phyloP scores from a whole-genome alignment of 345 rosid species.

The Heritiera fomes region DNA sequence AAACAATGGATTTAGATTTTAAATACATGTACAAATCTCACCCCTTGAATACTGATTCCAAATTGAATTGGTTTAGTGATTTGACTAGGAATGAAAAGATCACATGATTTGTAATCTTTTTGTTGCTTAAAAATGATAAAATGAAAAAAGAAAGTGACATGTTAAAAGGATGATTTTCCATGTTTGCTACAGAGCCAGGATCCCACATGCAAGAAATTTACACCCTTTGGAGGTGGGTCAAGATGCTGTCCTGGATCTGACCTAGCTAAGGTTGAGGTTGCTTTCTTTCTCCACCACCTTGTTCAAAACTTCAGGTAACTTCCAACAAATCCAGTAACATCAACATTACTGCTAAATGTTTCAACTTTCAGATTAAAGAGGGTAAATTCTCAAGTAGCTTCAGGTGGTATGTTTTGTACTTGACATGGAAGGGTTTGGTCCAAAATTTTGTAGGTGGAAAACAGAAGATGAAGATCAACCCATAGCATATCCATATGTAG shows the following conservation, averaged over 20 bases:
- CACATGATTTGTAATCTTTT: neutral
- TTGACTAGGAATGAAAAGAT: neutral
- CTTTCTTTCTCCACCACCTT: slow-evolving; percentile 65
- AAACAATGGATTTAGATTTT: neutral
- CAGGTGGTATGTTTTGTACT: neutral
- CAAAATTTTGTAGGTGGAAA: slow-evolving; percentile 40
- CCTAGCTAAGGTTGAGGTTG: slow-evolving; percentile 61
- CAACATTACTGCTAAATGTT: neutral
- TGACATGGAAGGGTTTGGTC: neutral
- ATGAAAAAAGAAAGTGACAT: neutral
- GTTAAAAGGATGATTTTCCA: neutral
- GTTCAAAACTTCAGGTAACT: slow-evolving; percentile 51
- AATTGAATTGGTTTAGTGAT: neutral
- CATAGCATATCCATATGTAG: slow-evolving; percentile 54
- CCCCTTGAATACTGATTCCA: neutral
- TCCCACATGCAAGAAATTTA: slow-evolving; percentile 53
- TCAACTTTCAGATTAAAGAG: neutral
- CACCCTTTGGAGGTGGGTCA: slow-evolving; percentile 65
- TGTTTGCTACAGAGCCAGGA: slow-evolving; percentile 35
- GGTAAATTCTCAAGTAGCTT: neutral
- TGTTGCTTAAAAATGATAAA: neutral
- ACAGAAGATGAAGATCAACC: slow-evolving; percentile 39
- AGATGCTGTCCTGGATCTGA: slow-evolving; percentile 68
- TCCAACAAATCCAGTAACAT: neutral
- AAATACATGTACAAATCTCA: neutral